A percentile compares a stretch with the other conserved stretches of the same genome.
phyloP scores from a whole-genome alignment of 148 eudicot species.

The Rhododendron mucronatum region DNA sequence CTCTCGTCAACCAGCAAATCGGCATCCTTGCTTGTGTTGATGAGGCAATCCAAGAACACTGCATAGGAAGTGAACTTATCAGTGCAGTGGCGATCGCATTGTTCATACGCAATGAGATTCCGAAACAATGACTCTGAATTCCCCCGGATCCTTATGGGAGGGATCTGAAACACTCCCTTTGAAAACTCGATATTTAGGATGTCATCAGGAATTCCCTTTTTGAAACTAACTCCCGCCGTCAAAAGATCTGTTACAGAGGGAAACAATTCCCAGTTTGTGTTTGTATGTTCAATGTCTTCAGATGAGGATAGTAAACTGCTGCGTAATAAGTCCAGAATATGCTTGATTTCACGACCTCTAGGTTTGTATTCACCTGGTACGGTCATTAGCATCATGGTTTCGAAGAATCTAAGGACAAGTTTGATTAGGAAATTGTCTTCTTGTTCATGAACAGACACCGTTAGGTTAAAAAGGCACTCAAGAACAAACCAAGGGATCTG shows the following conservation, averaged over 20 bases:
- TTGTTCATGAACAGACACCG: not conserved
- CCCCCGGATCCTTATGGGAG: not conserved
- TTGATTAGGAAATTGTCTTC: not conserved
- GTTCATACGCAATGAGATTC: not conserved
- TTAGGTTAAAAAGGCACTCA: not conserved
- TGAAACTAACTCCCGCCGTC: not conserved
- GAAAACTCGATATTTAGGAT: not conserved
- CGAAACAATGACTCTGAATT: not conserved
- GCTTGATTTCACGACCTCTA: not conserved
- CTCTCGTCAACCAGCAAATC: not conserved
- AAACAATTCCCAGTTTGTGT: not conserved
- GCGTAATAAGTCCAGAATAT: not conserved
- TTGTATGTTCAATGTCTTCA: not conserved
- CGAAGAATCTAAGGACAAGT: not conserved
- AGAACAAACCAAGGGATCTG: conserved; percentile 3
- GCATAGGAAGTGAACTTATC: conserved; percentile 4
- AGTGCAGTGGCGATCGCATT: not conserved
- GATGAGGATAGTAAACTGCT: not conserved
- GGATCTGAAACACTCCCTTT: not conserved
- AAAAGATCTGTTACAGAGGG: not conserved
- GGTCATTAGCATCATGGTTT: conserved; percentile 1
- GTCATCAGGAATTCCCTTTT: not conserved
- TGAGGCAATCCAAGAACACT: conserved; percentile 1
- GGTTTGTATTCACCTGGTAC: not conserved
- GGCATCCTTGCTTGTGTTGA: not conserved